Conservation (phyloP, 176 grass and related monocot species). For the Paspalum notatum region DNA sequence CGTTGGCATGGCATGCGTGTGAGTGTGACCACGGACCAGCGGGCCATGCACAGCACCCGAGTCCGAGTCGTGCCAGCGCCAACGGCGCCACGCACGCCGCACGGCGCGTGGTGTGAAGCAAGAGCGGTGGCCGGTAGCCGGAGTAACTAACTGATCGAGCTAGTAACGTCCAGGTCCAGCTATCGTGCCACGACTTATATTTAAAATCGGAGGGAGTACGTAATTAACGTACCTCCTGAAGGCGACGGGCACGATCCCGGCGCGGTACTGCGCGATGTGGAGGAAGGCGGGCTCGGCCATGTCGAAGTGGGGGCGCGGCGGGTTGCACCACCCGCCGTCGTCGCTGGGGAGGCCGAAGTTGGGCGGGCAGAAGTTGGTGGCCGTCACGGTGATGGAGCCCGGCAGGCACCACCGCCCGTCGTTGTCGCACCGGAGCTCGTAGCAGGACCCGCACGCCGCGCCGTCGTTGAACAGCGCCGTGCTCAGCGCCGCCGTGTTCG, state of each 20-base stretch:
- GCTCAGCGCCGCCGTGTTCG: constrained; percentile 91
- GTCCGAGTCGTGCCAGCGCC: background rate
- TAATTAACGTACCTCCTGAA: constrained; percentile 62
- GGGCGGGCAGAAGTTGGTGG: constrained; percentile 84
- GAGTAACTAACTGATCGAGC: too few species aligned
- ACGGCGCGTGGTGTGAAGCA: background rate
- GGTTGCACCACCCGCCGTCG: constrained; percentile 83
- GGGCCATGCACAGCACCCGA: too few species aligned
- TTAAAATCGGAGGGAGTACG: too few species aligned
- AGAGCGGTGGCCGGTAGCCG: too few species aligned
- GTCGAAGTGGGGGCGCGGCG: constrained; percentile 70
- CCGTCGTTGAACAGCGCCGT: constrained; percentile 89
- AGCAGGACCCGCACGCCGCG: constrained; percentile 68
- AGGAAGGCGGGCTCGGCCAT: constrained; percentile 77
- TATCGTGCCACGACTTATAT: too few species aligned
- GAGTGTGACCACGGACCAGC: too few species aligned
- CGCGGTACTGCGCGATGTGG: constrained; percentile 71
- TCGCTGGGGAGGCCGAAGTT: constrained; percentile 74
- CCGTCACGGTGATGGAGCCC: constrained; percentile 67
- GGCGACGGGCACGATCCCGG: constrained; percentile 70
- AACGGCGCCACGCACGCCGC: background rate
- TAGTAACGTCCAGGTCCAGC: too few species aligned
- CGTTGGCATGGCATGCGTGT: too few species aligned
- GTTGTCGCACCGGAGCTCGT: constrained; percentile 61
- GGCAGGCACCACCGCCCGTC: constrained; percentile 46